These are phyloP conservation scores for Phaeodactylum tricornutum DNA, from an alignment of 108 stramenopile species.

Conservation along the genomic window DNA sequence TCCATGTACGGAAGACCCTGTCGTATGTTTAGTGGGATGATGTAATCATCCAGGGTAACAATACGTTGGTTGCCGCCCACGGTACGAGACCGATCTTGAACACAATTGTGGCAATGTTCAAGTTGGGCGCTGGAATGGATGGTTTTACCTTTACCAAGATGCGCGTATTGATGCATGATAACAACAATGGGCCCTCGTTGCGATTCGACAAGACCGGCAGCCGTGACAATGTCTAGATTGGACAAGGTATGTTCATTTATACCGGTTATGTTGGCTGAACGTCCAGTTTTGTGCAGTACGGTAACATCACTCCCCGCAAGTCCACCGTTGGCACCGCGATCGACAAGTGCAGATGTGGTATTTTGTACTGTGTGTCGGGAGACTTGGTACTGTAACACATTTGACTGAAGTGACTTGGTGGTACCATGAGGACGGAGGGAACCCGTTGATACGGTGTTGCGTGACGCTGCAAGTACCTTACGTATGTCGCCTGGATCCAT, in stretches of 20 bases:
- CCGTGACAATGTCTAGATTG: slow-evolving; percentile 9
- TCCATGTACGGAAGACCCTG: slow-evolving; percentile 2
- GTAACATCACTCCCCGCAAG: slow-evolving; percentile 9
- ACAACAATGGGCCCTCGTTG: slow-evolving; percentile 10
- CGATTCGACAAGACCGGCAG: slow-evolving; percentile 5
- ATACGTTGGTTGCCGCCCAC: slow-evolving; percentile 11
- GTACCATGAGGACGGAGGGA: no score
- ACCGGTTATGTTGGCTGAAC: slow-evolving; percentile 12
- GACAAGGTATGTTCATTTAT: slow-evolving; percentile 14
- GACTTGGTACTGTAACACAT: no score
- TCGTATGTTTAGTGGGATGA: not conserved
- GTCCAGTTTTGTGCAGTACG: slow-evolving; percentile 1
- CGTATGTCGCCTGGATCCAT: no score
- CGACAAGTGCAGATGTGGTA: slow-evolving; percentile 6
- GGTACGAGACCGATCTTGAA: slow-evolving; percentile 11
- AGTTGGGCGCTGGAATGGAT: slow-evolving; percentile 21
- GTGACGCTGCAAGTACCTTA: no score
- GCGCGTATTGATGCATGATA: slow-evolving; percentile 23
- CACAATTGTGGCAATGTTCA: not conserved
- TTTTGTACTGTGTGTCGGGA: no score
- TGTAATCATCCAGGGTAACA: slow-evolving; percentile 8
- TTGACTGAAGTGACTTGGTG: no score
- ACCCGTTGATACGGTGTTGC: no score
- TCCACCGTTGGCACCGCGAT: slow-evolving; percentile 25
- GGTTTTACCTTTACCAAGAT: slow-evolving; percentile 4